These are phyloP conservation scores for Brassica incana DNA, from an alignment of 345 rosid species.

Conservation along the genomic window DNA sequence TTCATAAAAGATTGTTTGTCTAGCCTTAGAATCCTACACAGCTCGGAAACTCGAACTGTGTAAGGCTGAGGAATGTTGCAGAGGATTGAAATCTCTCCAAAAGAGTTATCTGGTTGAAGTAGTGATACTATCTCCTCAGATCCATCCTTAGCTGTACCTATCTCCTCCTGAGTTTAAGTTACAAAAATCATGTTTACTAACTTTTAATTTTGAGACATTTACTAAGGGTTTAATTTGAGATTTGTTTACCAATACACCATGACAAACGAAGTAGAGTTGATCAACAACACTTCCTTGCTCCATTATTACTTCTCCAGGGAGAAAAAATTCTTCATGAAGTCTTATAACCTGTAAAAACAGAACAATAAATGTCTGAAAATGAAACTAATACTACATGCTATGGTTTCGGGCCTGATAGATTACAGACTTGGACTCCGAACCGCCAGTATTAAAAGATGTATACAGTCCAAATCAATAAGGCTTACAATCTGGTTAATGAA, in stretches of 20 bases:
- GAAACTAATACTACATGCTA: too few species aligned
- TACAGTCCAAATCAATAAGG: neutral
- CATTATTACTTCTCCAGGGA: conserved; percentile 77
- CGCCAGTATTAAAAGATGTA: neutral
- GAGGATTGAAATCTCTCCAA: conserved; percentile 74
- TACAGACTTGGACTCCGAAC: too few species aligned
- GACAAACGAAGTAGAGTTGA: conserved; percentile 77
- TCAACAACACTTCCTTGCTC: conserved; percentile 71
- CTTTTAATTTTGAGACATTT: neutral
- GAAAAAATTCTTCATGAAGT: conserved; percentile 74
- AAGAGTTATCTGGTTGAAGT: conserved; percentile 54
- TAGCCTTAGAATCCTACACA: conserved; percentile 63
- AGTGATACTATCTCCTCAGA: conserved; percentile 66
- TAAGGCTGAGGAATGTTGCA: conserved; percentile 68
- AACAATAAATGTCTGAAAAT: too few species aligned
- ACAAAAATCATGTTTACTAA: neutral
- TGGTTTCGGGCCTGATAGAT: too few species aligned
- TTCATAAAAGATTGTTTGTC: conserved; percentile 71
- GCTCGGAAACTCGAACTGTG: conserved; percentile 56
- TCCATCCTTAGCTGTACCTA: conserved; percentile 66
- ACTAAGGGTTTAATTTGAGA: neutral
- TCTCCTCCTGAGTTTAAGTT: conserved; percentile 52
- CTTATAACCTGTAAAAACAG: conserved; percentile 51
- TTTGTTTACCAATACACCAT: conserved; percentile 65
- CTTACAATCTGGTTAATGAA: conserved; percentile 89